Evolutionary conservation across 441 rosid genomes (phyloP), one percentile per base, ranked within the genome.

Genomic region (Gossypium lobatum): DNA sequence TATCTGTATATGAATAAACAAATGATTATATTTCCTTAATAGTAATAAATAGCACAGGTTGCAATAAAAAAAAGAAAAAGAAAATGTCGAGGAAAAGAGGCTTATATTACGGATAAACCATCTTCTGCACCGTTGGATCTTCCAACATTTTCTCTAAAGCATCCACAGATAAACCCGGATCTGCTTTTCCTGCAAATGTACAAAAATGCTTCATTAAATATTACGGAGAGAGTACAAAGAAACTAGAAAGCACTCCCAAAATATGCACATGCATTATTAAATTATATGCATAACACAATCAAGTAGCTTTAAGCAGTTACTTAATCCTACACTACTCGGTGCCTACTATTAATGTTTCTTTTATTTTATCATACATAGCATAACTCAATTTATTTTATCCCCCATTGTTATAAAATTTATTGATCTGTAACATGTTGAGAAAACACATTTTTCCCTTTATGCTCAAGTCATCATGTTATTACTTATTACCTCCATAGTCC

Each of bases 111-210:
- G 99, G 98, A 80, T 82, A 96, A 86, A 96, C 92, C 95, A 96
- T 89, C 94, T 96, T 86, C 82, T 89, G 99, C 77, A 93, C 93
- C 7, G 96, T 87, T 64, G 99, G 98, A 81, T 96, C 99, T 79
- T 96, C 97, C 94, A 93, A 81, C 97, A 96, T 92, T 85, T 88
- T 93, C 94, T 96, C 99, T 78, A 93, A 83, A 55, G 90, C 88
- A 73, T 96, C 99, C 62, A 93, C 89, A 1, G 99, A 89, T 75
- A 90, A 71, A 64, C 73, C 85, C 3, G 96, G 71, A 63, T 86
- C 85, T 67, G 77, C 79, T 69, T 84, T 84, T 75, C 76, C 95
- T 80, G 86, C 75, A 18, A 83, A 81, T 76, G 72, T 65, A 79
- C 42, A 14, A 76, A 71, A 14, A 79, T 20, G 68, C 71, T 75